Evolutionary conservation across 345 rosid species (phyloP), one percentile per base, ranked within the genome.

Genomic region (Barbarea vulgaris): DNA sequence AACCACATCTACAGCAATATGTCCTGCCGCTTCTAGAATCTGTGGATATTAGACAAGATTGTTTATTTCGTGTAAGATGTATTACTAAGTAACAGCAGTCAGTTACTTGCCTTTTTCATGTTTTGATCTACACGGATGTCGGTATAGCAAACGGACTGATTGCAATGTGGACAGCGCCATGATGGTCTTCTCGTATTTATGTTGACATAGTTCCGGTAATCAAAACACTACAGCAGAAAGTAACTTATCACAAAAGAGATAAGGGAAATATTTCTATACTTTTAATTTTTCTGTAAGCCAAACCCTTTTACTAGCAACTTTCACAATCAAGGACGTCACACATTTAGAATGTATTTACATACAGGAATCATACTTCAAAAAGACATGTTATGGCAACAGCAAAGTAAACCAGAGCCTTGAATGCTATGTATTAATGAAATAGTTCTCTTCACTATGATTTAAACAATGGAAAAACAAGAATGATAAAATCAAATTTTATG

Each of bases 151-250:
- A 89, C 88, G 61, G 83, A 71, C 74, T 74, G 97, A 76, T 89
- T 89, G 77, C 99, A 95, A 69, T 87, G 88, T 5, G 99, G 97
- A 73, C 99, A 95, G 61, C 99, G 96, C 97, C 99, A 95, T 52
- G 93, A 88, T 42, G 99, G 99, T 70, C 84, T 82, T 79, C 87
- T 87, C 47, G 74, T 76, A 79, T 95, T 95, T 74, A 95, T 92
- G 19, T 69, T 66, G 25, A 92, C 69, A 57, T 80, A 95, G 80
- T 89, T 95, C 47, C 84, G 77, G 75, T 84, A 95, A 85, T 95
- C 99, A 73, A 90, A 92, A 85, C 96, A 92, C 97, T 95, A 47
- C 79, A 77, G 56, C 56, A 81, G 42, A n/a, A 71, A 54, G 53
- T 27, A 64, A 56, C 37, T 25, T 28, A n/a, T 41, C 47, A 41